phyloP scores from a whole-genome alignment of 306 rosid species.

The Cucurbita ficifolia region DNA sequence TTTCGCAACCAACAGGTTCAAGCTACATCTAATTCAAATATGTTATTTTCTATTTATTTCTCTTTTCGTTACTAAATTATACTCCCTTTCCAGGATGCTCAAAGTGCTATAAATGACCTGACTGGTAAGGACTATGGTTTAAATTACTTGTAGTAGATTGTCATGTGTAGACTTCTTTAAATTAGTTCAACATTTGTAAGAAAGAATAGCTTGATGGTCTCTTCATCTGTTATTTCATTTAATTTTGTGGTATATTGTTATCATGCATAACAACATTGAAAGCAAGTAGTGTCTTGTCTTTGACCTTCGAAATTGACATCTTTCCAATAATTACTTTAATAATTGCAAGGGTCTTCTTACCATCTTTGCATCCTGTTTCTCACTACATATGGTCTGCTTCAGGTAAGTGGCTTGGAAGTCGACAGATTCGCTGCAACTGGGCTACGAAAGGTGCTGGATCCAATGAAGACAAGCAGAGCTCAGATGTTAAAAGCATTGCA shows the following conservation, averaged over 20 bases:
- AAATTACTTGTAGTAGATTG: no score
- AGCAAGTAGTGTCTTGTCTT: not conserved
- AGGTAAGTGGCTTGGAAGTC: constrained; percentile 98
- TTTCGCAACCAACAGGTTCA: constrained; percentile 80
- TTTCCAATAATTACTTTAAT: no score
- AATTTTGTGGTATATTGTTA: not conserved
- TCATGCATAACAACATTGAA: not conserved
- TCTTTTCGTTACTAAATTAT: not conserved
- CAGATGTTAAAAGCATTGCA: constrained; percentile 70
- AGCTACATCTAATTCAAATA: not conserved
- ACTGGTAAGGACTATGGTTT: constrained; percentile 50
- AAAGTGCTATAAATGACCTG: constrained; percentile 86
- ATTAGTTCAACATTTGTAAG: not conserved
- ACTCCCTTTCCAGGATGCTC: constrained; percentile 66
- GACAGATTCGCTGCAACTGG: constrained; percentile 98
- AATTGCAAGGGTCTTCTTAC: not conserved
- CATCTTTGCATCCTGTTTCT: not conserved
- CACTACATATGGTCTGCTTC: not conserved
- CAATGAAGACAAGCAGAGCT: constrained; percentile 64
- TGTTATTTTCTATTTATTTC: not conserved
- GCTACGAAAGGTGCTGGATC: constrained; percentile 87
- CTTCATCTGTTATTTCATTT: not conserved
- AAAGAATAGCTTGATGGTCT: not conserved
- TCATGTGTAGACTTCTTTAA: not conserved
- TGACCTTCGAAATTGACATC: not conserved